Conservation (phyloP, 2,329 filamentous ascomycete genomes). For the Cordyceps cicadae region DNA sequence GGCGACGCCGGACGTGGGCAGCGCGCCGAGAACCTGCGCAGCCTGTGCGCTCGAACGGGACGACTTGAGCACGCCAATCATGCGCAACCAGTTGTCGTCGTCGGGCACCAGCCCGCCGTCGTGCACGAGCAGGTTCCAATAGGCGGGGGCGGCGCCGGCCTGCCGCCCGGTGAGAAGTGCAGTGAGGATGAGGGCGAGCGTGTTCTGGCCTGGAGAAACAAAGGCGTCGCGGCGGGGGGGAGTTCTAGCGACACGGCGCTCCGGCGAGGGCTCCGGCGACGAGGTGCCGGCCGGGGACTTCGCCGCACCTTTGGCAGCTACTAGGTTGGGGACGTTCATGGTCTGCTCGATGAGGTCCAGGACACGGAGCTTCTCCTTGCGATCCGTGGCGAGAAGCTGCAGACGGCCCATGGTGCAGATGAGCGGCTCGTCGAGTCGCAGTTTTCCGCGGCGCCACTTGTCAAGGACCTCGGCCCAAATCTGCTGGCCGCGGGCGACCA, state of each 20-base stretch:
- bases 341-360: constrained; percentile 73
- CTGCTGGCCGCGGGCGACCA: constrained; percentile 57
- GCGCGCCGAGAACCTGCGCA: constrained; percentile 48
- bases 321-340: constrained; percentile 60
- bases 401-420: constrained; percentile 75
- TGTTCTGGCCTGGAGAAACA: constrained; percentile 42
- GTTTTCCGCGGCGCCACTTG: constrained; percentile 64
- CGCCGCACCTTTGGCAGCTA: constrained; percentile 9
- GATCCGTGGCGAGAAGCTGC: constrained; percentile 55
- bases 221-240: constrained; percentile 13
- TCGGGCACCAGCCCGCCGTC: constrained; percentile 62
- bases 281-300: not conserved
- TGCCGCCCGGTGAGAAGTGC: constrained; percentile 53
- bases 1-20: constrained; percentile 33
- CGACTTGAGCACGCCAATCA: constrained; percentile 58
- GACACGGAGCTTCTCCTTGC: constrained; percentile 59
- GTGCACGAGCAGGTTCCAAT: constrained; percentile 67
- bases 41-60: constrained; percentile 57
- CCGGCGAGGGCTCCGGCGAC: not conserved
- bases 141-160: constrained; percentile 56
- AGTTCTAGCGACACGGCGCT: not conserved
- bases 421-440: constrained; percentile 69
- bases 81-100: constrained; percentile 56
- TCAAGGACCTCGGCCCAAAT: constrained; percentile 74
- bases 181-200: constrained; percentile 61